A percentile compares a stretch with the other conserved stretches of the same genome.
These are phyloP conservation scores for Sinapis alba DNA, from an alignment of 441 rosid species.

Conservation along the genomic window DNA sequence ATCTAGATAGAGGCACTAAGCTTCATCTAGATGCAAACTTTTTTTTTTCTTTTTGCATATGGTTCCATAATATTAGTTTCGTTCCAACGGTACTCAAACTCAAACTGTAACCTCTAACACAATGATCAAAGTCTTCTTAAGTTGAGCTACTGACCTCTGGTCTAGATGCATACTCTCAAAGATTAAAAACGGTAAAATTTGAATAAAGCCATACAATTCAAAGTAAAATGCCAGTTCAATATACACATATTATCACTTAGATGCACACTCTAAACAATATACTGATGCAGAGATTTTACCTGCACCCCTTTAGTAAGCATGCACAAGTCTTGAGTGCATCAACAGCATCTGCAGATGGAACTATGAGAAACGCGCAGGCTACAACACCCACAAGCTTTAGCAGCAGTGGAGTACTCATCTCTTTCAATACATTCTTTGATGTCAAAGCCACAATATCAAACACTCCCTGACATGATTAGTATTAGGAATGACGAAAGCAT, in stretches of 20 bases:
- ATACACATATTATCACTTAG: not conserved
- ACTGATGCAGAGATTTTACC: conserved; percentile 48
- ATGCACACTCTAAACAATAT: not conserved
- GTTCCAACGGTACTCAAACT: too few species aligned
- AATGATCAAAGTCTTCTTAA: too few species aligned
- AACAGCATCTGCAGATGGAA: conserved; percentile 91
- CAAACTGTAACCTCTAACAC: too few species aligned
- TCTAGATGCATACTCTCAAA: not conserved
- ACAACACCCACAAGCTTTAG: conserved; percentile 57
- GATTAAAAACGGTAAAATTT: not conserved
- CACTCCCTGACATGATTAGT: conserved; percentile 42
- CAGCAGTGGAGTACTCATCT: conserved; percentile 45
- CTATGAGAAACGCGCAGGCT: conserved; percentile 62
- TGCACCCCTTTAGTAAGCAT: conserved; percentile 90
- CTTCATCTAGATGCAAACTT: not conserved
- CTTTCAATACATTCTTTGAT: conserved; percentile 41
- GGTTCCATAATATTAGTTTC: too few species aligned
- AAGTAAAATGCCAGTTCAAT: not conserved
- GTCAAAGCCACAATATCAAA: conserved; percentile 44
- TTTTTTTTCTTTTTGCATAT: too few species aligned
- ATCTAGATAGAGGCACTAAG: conserved; percentile 2
- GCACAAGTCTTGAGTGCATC: conserved; percentile 95
- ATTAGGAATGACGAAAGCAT: not conserved
- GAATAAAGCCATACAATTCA: not conserved
- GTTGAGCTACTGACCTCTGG: too few species aligned